Percentiles rank a stretch among this genome's conserved stretches.
These are phyloP conservation scores for Blakeslea trispora DNA, from an alignment of 371 early-diverging fungal genomes.

Conservation along the genomic window DNA sequence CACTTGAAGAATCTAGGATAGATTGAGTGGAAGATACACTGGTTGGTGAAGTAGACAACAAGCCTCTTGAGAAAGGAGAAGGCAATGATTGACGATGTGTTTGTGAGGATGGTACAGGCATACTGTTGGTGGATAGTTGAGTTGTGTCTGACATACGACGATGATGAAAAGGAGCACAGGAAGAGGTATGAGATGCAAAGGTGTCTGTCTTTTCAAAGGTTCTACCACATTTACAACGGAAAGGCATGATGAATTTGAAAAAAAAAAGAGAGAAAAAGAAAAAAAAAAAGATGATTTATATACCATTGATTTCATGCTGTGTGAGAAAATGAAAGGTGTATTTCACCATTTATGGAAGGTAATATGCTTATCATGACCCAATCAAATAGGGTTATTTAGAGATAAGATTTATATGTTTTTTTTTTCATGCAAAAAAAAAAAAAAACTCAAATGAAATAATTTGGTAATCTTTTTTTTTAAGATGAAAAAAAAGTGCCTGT, in stretches of 20 bases:
- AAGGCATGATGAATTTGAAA: slow-evolving; percentile 40
- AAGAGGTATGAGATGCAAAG: slow-evolving; percentile 50
- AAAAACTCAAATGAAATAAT: slow-evolving; percentile 7
- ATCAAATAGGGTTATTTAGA: slow-evolving; percentile 8
- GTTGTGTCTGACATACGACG: slow-evolving; percentile 46
- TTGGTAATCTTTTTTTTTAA: neutral
- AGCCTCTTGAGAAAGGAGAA: slow-evolving; percentile 22
- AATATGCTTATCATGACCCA: slow-evolving; percentile 20
- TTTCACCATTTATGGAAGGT: neutral
- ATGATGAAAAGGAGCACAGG: slow-evolving; percentile 53
- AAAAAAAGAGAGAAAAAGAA: slow-evolving; percentile 15
- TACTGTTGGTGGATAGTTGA: slow-evolving; percentile 16
- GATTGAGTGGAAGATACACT: slow-evolving; percentile 25
- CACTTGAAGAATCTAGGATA: slow-evolving; percentile 8
- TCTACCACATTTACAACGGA: slow-evolving; percentile 58
- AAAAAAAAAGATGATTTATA: slow-evolving; percentile 8
- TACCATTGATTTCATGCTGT: neutral
- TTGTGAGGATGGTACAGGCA: slow-evolving; percentile 14
- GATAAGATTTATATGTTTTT: slow-evolving; percentile 14
- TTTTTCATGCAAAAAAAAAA: too few species aligned
- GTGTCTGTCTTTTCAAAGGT: slow-evolving; percentile 57
- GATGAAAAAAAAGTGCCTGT: too few species aligned
- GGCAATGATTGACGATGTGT: slow-evolving; percentile 25
- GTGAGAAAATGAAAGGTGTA: slow-evolving; percentile 7
- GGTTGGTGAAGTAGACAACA: slow-evolving; percentile 30